Percentiles rank a stretch among this genome's conserved stretches.
These are phyloP conservation scores for Eurotiales sp. DNA, from an alignment of 2,329 filamentous ascomycete genomes.

Conservation along the genomic window DNA sequence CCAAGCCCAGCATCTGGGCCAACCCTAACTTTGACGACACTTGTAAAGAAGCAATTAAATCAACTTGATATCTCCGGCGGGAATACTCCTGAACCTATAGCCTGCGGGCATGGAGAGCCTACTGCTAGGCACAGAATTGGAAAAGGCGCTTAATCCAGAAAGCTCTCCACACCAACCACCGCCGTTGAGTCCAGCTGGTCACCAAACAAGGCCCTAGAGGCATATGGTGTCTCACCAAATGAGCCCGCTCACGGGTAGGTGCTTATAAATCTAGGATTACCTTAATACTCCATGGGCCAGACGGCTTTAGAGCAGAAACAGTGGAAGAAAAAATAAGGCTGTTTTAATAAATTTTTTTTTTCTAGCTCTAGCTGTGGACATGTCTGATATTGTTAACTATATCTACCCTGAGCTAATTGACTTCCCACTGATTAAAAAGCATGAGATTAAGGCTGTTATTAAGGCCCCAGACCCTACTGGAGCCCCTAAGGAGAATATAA, in stretches of 20 bases:
- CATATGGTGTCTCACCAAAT: conserved; percentile 24
- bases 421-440: background rate
- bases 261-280: background rate
- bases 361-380: background rate
- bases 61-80: background rate
- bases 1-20: background rate
- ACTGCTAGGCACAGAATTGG: conserved; percentile 20
- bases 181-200: conserved; percentile 22
- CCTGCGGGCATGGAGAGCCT: conserved; percentile 7
- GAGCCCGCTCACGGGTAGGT: conserved; percentile 17
- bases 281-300: background rate
- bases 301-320: background rate
- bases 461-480: background rate
- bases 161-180: conserved; percentile 17
- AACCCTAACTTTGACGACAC: background rate
- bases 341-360: background rate
- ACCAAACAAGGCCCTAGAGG: conserved; percentile 17
- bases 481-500: background rate
- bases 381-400: background rate
- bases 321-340: background rate
- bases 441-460: background rate
- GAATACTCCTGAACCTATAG: background rate
- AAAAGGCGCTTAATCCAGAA: conserved; percentile 24
- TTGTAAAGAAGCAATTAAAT: background rate
- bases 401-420: background rate